Percentiles rank a stretch among this genome's conserved stretches.
These are phyloP conservation scores for Annona squamosa DNA, from an alignment of 164 flowering plant genomes.

Conservation along the genomic window DNA sequence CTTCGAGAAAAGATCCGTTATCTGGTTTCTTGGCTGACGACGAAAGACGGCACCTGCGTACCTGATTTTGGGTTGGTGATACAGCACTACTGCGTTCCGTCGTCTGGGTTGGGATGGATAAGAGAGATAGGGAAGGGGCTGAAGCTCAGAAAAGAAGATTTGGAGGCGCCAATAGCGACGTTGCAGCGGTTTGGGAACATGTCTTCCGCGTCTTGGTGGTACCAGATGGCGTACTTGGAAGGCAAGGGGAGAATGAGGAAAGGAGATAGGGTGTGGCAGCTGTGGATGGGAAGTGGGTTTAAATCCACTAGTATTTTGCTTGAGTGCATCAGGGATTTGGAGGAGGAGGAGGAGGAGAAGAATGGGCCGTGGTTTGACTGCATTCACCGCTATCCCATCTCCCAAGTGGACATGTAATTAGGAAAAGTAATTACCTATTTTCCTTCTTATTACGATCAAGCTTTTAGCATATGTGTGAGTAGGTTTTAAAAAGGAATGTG, in stretches of 20 bases:
- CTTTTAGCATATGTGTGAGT: no score
- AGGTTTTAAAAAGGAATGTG: no score
- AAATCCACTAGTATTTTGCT: conserved; percentile 46
- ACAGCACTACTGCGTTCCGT: conserved; percentile 54
- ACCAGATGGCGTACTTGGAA: conserved; percentile 16
- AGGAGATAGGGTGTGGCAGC: conserved; percentile 59
- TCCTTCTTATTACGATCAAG: no score
- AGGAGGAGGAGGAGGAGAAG: conserved; percentile 31
- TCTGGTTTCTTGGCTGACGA: conserved; percentile 14
- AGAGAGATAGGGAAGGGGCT: conserved; percentile 9
- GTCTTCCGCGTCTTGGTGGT: conserved; percentile 14
- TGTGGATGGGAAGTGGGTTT: conserved; percentile 61
- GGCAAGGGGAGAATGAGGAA: conserved; percentile 26
- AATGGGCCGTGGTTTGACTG: conserved; percentile 51
- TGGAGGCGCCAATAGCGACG: conserved; percentile 8
- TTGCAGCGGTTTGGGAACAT: conserved; percentile 14
- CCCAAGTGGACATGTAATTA: background rate
- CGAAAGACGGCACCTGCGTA: conserved; percentile 23
- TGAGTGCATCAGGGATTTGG: conserved; percentile 37
- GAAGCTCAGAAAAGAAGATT: background rate
- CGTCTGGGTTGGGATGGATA: conserved; percentile 23
- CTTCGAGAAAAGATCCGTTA: conserved; percentile 29
- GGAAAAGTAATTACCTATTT: no score
- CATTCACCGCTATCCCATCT: conserved; percentile 33
- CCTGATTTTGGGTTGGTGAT: conserved; percentile 50